Percentiles rank a stretch among this genome's conserved stretches.
Evolutionary conservation across 805 yeast genomes (phyloP).

Genomic region (Ogataea chonburiensis): DNA sequence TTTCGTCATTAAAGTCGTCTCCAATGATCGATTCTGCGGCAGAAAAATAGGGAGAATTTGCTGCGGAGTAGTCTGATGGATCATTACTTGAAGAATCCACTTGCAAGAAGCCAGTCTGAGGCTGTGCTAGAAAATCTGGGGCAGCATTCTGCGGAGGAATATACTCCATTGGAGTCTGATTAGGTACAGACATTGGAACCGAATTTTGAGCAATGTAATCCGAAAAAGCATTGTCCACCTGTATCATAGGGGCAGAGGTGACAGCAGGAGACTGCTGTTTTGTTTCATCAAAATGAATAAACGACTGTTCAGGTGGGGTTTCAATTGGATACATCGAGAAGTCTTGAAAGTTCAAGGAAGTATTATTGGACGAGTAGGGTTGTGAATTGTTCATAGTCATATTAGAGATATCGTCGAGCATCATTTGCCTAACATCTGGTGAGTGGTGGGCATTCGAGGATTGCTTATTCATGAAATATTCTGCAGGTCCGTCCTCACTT

Average conservation of each 20-base stretch:
- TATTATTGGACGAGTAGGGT: conserved; percentile 1
- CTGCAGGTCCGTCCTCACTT: conserved; percentile 1
- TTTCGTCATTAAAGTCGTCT: conserved; percentile 19
- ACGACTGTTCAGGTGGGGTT: conserved; percentile 6
- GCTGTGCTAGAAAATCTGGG: conserved; percentile 11
- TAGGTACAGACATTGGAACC: not conserved
- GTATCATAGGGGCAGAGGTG: conserved; percentile 12
- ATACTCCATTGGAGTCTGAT: not conserved
- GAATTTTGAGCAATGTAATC: conserved; percentile 7
- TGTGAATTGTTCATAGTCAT: not conserved
- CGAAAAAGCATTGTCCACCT: conserved; percentile 18
- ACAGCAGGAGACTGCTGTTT: not conserved
- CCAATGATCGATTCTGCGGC: conserved; percentile 27
- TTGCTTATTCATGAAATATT: not conserved
- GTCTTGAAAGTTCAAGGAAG: conserved; percentile 4
- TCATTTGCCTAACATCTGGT: not conserved
- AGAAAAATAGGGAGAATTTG: conserved; percentile 29
- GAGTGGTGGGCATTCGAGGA: not conserved
- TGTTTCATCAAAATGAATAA: conserved; percentile 3
- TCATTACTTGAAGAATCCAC: conserved; percentile 5
- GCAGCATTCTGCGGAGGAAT: not conserved
- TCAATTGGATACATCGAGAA: not conserved
- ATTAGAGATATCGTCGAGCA: conserved; percentile 1
- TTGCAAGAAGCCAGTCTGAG: conserved; percentile 18
- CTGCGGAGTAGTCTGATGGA: conserved; percentile 25